Evolutionary conservation across 1,139 yeast species (phyloP), one percentile per base, ranked within the genome.

Genomic region (Nakaseomyces kungkrabaensis): DNA sequence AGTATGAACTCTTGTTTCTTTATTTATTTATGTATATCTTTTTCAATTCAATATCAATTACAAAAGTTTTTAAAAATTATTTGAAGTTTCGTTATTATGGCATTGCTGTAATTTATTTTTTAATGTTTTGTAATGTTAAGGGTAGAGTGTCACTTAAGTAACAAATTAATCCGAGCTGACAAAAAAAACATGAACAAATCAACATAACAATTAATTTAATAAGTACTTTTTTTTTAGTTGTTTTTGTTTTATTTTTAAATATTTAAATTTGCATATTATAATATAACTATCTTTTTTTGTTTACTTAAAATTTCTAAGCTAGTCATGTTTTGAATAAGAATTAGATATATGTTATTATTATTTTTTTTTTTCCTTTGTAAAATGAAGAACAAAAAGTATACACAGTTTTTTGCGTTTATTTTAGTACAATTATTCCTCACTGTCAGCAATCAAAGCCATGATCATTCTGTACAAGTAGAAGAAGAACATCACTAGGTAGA

Each of bases 401-500:
- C 13, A 38, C 7, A 25, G 29, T 10, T 25, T 38, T 38, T 38
- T 27, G 5, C 10, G 10, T 27, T 29, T 29, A 13, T 41, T 37
- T 56, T 55, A 13, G 1, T 11, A 13, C 25, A 9, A n/a, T 29
- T 27, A 41, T 43, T 54, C 54, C 43, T 57, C 63, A 48, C 55
- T 53, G 57, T 84, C 89, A 48, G 81, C 77, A 63, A 92, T 92
- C 69, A 92, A 78, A 45, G 96, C 94, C 77, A 90, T 85, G 72
- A 92, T 90, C 96, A 92, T 87, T 73, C 95, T 83, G 77, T 90
- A 92, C 65, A 92, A 78, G 77, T 89, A 90, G 76, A 79, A 89
- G 83, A 92, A 92, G 79, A 92, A 92, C 83, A 90, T 76, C 63
- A 89, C 72, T 61, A 92, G 75, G 68, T 89, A 94, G 80, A 87